These are phyloP conservation scores for Drechslerella stenobrocha DNA, from an alignment of 2,329 filamentous ascomycete species.

Conservation along the genomic window DNA sequence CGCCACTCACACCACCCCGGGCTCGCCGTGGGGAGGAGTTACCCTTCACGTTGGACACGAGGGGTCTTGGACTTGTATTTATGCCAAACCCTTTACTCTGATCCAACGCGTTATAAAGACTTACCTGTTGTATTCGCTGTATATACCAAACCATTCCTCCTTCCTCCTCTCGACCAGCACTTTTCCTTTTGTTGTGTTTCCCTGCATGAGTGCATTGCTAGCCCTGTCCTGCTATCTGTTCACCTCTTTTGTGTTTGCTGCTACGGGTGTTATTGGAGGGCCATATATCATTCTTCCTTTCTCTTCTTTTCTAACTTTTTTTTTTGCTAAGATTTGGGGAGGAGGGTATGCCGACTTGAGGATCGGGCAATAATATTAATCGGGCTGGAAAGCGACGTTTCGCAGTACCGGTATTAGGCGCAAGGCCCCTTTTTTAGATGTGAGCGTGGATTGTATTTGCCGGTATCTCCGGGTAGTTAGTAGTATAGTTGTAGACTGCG, in stretches of 20 bases:
- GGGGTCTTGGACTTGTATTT: too few species aligned
- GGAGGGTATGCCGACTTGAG: not conserved
- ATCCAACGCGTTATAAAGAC: too few species aligned
- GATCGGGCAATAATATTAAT: not conserved
- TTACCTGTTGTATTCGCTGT: not conserved
- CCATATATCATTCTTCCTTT: not conserved
- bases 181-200: not conserved
- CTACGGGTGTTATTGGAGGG: constrained; percentile 2
- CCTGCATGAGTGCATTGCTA: not conserved
- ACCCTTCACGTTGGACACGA: too few species aligned
- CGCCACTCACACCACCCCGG: too few species aligned
- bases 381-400: not conserved
- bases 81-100: too few species aligned
- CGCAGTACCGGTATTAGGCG: too few species aligned
- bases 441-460: too few species aligned
- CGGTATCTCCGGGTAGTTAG: too few species aligned
- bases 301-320: not conserved
- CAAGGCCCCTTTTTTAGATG: too few species aligned
- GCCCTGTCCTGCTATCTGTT: not conserved
- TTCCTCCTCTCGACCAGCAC: not conserved
- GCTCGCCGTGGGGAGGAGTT: not conserved
- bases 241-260: not conserved
- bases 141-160: not conserved
- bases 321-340: not conserved
- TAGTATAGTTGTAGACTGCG: too few species aligned